A percentile compares a stretch with the other conserved stretches of the same genome.
Evolutionary conservation across 371 early-diverging fungal genomes (phyloP).

Genomic region (Mortierella sp.): DNA sequence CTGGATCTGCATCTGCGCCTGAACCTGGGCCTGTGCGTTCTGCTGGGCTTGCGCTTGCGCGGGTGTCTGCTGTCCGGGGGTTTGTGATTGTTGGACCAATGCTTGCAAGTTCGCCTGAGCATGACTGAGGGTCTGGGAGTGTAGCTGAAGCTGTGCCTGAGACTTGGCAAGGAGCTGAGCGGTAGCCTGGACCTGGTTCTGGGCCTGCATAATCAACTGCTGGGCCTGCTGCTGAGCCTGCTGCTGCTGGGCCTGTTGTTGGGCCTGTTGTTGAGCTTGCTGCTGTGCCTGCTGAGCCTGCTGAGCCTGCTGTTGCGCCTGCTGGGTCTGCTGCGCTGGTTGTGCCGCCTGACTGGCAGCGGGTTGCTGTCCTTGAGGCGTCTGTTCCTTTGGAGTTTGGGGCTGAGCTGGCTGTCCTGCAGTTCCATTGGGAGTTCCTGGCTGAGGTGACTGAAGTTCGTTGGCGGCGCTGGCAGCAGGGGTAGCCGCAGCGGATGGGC

Average conservation of each 20-base stretch:
- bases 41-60: conserved; percentile 53
- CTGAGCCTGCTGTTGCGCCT: conserved; percentile 26
- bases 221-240: conserved; percentile 33
- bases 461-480: conserved; percentile 32
- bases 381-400: conserved; percentile 16
- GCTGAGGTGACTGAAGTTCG: conserved; percentile 48
- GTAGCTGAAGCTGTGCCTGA: conserved; percentile 42
- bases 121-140: conserved; percentile 47
- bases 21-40: conserved; percentile 59
- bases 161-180: conserved; percentile 44
- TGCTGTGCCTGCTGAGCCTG: conserved; percentile 5
- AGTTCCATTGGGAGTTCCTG: conserved; percentile 30
- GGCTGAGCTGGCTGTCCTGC: conserved; percentile 22
- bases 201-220: conserved; percentile 35
- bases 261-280: conserved; percentile 39
- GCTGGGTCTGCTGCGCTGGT: conserved; percentile 25
- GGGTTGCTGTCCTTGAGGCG: conserved; percentile 23
- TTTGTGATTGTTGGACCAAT: conserved; percentile 34
- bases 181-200: conserved; percentile 54
- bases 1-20: conserved; percentile 57
- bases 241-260: conserved; percentile 38
- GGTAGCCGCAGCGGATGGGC: conserved; percentile 29
- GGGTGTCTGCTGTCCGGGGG: conserved; percentile 55
- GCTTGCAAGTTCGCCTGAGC: conserved; percentile 56
- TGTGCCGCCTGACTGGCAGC: conserved; percentile 20